Base-by-base conservation (phyloP, 2,329 filamentous ascomycete genomes). In the Penicillium sp. region DNA sequence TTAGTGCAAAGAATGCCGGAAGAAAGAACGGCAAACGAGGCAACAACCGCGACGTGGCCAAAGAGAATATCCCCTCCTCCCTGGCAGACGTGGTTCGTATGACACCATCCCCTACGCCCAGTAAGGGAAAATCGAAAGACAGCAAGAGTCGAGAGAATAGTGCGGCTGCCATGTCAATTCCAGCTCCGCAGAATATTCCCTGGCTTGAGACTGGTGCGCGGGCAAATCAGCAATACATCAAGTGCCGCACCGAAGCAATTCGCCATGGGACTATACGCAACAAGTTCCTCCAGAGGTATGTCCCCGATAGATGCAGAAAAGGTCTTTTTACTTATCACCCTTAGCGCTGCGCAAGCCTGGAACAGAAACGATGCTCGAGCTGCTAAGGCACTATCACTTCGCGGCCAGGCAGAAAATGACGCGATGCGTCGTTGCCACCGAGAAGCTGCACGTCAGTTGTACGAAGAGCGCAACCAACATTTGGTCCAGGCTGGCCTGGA, bases 381-480 rank as follows among this genome's bases (percentile, higher is more conserved):
- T 14, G 93, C 93, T 50, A 97, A 97, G 73, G 91, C 91, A 26
- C 79, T 97, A 40, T 95, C 89, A 61, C 80, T 97, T 37, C 86
- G 93, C 24, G 93, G 93, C 10, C 93, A 97, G 70, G 93, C 88
- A 58, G 93, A 98, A 72, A 97, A 98, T 62, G 89, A 95, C 57
- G 78, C 94, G 29, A 98, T 98, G 93, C 84, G 90, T 55, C 94
- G 95, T 73, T 91, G 90, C 37, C 93, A 98, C 65, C 85, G 93
- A 38, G 90, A 97, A 71, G 93, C 93, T 8, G 93, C 93, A 18
- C 82, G 85, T 28, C 85, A 93, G 60, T 77, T 98, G 24, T 98
- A 97, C 65, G 90, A 96, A 67, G 87, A 95, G 65, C 87, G 91
- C 31, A 96, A 96, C 67, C 87, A 85, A 68, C 80, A 83, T 62